These are phyloP conservation scores for Magnusiomyces paraingens DNA, from an alignment of 1,139 yeast species.

Conservation along the genomic window DNA sequence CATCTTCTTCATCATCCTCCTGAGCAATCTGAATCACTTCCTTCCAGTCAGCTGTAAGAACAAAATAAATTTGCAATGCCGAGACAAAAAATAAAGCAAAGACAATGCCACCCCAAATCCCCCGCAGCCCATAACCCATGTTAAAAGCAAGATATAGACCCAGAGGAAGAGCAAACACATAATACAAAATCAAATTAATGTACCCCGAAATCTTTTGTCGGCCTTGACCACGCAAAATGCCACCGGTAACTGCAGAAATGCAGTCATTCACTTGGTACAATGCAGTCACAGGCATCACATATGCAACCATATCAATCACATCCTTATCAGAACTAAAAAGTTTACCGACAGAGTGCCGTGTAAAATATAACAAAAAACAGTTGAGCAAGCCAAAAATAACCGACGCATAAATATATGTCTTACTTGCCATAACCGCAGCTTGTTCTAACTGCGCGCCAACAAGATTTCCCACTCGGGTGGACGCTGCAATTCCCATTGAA, in stretches of 20 bases:
- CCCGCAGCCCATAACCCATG: conserved; percentile 47
- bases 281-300: conserved; percentile 66
- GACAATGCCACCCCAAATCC: conserved; percentile 80
- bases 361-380: conserved; percentile 45
- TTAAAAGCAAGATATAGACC: conserved; percentile 58
- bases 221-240: conserved; percentile 80
- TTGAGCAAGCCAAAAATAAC: conserved; percentile 50
- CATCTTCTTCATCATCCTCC: conserved; percentile 11
- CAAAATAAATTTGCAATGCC: conserved; percentile 11
- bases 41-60: conserved; percentile 14
- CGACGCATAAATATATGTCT: conserved; percentile 53
- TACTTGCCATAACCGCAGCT: conserved; percentile 58
- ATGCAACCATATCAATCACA: conserved; percentile 44
- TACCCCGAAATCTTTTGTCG: conserved; percentile 76
- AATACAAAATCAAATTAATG: conserved; percentile 67
- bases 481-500: conserved; percentile 78
- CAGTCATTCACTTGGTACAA: conserved; percentile 73
- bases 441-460: conserved; percentile 68
- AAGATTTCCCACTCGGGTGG: conserved; percentile 81
- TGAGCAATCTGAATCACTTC: conserved; percentile 10
- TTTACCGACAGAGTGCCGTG: conserved; percentile 50
- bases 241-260: conserved; percentile 75
- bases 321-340: conserved; percentile 63
- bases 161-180: conserved; percentile 61
- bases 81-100: conserved; percentile 34